Evolutionary conservation across 75 land plant genomes (phyloP).

Genomic region (Chamaecyparis obtusa): DNA sequence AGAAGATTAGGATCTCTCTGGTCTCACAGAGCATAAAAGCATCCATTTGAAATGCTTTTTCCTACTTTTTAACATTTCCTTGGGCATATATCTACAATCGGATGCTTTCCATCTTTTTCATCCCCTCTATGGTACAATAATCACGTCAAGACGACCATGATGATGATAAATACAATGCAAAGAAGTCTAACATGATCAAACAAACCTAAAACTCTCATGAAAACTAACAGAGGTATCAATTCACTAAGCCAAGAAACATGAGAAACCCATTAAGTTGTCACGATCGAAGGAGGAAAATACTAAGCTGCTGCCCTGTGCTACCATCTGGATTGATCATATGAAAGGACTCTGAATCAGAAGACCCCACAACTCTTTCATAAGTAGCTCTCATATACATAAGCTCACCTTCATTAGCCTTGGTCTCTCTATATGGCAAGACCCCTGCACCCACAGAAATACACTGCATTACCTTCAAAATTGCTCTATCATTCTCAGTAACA

Average conservation of each 20-base stretch:
- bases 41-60: background rate
- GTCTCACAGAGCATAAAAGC: background rate
- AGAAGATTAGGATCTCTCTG: background rate
- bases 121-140: background rate
- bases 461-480: constrained; percentile 30
- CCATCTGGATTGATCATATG: constrained; percentile 72
- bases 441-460: constrained; percentile 53
- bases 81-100: background rate
- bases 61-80: background rate
- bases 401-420: constrained; percentile 20
- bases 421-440: constrained; percentile 9
- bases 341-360: constrained; percentile 31
- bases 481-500: constrained; percentile 19
- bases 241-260: background rate
- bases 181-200: background rate
- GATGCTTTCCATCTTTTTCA: background rate
- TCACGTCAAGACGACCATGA: background rate
- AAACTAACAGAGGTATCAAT: background rate
- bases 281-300: constrained; percentile 53
- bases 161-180: background rate
- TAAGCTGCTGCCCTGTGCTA: constrained; percentile 57
- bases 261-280: background rate
- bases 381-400: constrained; percentile 61
- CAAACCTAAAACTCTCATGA: background rate
- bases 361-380: constrained; percentile 39